Base-by-base conservation (phyloP, 1,284 basidiomycete species). In the Microbotryum lychnidis-dioicae region DNA sequence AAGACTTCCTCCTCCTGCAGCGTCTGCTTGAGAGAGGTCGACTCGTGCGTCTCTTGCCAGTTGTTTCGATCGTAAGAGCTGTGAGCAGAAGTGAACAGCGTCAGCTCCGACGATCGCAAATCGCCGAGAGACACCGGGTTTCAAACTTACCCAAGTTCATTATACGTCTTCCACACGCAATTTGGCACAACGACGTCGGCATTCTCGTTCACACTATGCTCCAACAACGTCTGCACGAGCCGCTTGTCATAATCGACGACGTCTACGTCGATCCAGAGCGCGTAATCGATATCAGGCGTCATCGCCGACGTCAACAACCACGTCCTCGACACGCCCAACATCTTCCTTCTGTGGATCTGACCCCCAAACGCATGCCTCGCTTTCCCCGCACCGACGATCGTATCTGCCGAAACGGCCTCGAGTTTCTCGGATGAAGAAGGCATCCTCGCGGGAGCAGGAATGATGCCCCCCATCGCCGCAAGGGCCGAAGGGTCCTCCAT, bases 81-180 rank as follows among this genome's bases (percentile, higher is more conserved):
- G 50, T 18, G 42, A 20, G 25, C 2, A 7, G 21, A 44, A 44
- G 20, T 16, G 12, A 37, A 10, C 9, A 42, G 37, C 12, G 14
- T n/a, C 25, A 48, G 58, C 18, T 18, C 6, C 58, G 18, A 20
- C 31, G 27, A 49, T 42, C 18, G 7, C 14, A 20, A 9, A 23
- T 6, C 31, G 44, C 55, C 14, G 18, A 31, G 23, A 42, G 37
- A 42, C 12, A 14, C 8, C 6, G 23, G 23, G 21, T 20, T 12
- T 37, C 10, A 9, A 21, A 50, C 61, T 5, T 20, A 65, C 64
- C 64, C 64, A 56, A 64, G 57, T 53, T 66, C 64, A 54, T 66
- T 66, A 48, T 66, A 66, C 21, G 64, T 66, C 53, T 64, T 66
- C 64, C 64, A 66, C 12, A 61, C 55, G 56, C 64, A 66, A 48